Percentiles rank a stretch among this genome's conserved stretches.
Evolutionary conservation across 345 rosid species (phyloP).

Genomic region (Arabidopsis arenosa): DNA sequence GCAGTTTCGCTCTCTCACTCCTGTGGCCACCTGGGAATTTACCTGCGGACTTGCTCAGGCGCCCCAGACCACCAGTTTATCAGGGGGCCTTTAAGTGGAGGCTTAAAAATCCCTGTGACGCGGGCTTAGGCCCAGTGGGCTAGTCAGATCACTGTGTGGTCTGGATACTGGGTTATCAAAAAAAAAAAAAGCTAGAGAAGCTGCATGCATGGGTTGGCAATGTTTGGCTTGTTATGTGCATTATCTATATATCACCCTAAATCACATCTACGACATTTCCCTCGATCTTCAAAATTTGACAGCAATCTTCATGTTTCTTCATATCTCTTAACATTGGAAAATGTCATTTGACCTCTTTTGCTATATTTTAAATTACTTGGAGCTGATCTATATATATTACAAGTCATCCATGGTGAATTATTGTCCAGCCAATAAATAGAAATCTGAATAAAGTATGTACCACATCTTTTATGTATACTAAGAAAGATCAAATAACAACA

Average conservation of each 20-base stretch:
- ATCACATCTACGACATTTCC: not conserved
- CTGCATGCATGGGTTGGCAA: conserved; percentile 9
- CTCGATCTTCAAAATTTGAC: conserved; percentile 3
- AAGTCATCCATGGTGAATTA: not conserved
- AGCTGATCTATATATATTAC: not conserved
- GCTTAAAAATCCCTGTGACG: too few relatives aligned
- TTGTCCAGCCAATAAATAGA: not conserved
- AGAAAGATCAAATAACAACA: not conserved
- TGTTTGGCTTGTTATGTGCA: conserved; percentile 7
- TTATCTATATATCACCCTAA: not conserved
- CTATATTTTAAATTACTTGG: not conserved
- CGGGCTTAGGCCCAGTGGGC: too few relatives aligned
- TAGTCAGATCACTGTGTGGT: too few relatives aligned
- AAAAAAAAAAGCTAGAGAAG: not conserved
- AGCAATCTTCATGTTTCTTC: not conserved
- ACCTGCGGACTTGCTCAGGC: too few relatives aligned
- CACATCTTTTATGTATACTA: not conserved
- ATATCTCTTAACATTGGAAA: not conserved
- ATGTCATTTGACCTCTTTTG: conserved; percentile 7
- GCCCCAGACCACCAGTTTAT: too few relatives aligned
- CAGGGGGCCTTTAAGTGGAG: too few relatives aligned
- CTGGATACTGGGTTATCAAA: too few relatives aligned
- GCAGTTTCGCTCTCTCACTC: too few relatives aligned
- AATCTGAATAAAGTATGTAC: not conserved
- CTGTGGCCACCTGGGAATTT: too few relatives aligned